Percentiles rank a stretch among this genome's conserved stretches.
Conservation (phyloP, 371 early-diverging fungal species). For the Mortierella sp. region DNA sequence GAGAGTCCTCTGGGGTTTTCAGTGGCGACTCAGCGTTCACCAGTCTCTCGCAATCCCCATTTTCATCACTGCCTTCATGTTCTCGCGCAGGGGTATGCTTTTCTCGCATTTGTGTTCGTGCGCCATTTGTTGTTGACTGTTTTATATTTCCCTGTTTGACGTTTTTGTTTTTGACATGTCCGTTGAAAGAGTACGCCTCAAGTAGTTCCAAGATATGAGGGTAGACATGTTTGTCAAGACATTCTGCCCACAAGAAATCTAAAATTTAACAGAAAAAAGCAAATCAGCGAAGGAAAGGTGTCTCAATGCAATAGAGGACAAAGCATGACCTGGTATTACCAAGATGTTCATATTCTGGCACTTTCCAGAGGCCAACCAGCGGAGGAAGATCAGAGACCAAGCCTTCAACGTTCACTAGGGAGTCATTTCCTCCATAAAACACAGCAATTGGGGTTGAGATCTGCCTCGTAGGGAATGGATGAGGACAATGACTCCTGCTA, state of each 20-base stretch:
- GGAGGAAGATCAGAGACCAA: constrained; percentile 71
- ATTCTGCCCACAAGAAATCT: constrained; percentile 85
- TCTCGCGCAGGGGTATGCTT: constrained; percentile 16
- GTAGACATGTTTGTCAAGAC: constrained; percentile 41
- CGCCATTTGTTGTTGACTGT: constrained; percentile 17
- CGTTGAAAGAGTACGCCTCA: constrained; percentile 46
- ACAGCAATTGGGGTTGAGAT: constrained; percentile 89
- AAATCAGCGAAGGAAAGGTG: background rate
- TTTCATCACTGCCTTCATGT: constrained; percentile 20
- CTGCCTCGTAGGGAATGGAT: constrained; percentile 82
- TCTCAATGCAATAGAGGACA: background rate
- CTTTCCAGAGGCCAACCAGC: constrained; percentile 71
- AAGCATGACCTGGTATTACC: constrained; percentile 30
- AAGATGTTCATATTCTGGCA: constrained; percentile 82
- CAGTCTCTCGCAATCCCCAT: background rate
- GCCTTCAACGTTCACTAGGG: constrained; percentile 81
- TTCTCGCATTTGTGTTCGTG: background rate
- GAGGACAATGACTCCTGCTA: constrained; percentile 66
- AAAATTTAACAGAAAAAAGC: background rate
- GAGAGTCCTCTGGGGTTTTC: constrained; percentile 24
- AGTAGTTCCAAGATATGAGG: constrained; percentile 41
- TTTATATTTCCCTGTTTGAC: constrained; percentile 4
- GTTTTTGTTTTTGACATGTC: constrained; percentile 29
- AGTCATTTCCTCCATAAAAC: constrained; percentile 92
- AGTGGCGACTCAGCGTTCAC: background rate